These are phyloP conservation scores for Pythium chondricola DNA, from an alignment of 352 stramenopile species.

Conservation along the genomic window DNA sequence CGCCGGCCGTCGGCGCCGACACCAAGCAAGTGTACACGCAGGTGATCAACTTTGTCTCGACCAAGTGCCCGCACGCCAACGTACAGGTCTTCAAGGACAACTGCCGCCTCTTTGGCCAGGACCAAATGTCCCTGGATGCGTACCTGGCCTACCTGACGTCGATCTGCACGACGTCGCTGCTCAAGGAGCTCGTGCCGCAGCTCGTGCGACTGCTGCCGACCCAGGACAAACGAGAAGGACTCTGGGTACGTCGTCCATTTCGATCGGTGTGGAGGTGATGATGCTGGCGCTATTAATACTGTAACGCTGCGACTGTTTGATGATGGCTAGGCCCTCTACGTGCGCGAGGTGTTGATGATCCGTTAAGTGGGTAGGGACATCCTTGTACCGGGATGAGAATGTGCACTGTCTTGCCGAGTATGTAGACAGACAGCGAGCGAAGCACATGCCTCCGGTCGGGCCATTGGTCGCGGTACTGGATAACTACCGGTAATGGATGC, in stretches of 20 bases:
- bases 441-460: too few relatives aligned
- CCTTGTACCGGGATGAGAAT: too few relatives aligned
- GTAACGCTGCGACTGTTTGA: conserved; percentile 1
- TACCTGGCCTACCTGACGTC: conserved; percentile 80
- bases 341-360: conserved; percentile 46
- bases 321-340: conserved; percentile 31
- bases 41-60: conserved; percentile 73
- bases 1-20: conserved; percentile 45
- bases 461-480: too few relatives aligned
- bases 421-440: too few relatives aligned
- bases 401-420: too few relatives aligned
- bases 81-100: conserved; percentile 86
- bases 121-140: conserved; percentile 78
- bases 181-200: conserved; percentile 77
- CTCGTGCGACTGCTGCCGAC: conserved; percentile 78
- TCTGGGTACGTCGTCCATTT: conserved; percentile 53
- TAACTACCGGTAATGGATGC: too few relatives aligned
- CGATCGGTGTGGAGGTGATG: not conserved
- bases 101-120: conserved; percentile 81
- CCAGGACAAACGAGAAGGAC: conserved; percentile 74
- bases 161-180: conserved; percentile 61
- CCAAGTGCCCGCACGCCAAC: conserved; percentile 76
- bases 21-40: conserved; percentile 82
- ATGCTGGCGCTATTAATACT: too few relatives aligned
- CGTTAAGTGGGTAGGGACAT: conserved; percentile 3